These are phyloP conservation scores for Monilinia laxa DNA, from an alignment of 2,329 filamentous ascomycete species.

Conservation along the genomic window DNA sequence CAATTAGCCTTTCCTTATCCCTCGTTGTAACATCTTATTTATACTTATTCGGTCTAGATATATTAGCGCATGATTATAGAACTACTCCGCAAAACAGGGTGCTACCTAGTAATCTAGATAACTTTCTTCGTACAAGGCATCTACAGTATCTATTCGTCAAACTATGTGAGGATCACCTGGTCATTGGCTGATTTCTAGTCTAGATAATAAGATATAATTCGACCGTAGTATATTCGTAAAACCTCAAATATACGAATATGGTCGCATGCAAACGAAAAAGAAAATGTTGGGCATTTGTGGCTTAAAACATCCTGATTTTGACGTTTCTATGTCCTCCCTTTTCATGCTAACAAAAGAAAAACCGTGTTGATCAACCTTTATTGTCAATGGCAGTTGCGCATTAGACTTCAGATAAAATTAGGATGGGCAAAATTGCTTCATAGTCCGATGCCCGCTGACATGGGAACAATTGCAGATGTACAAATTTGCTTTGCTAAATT, in stretches of 20 bases:
- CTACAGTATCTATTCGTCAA: background rate
- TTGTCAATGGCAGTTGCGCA: slow-evolving; percentile 1
- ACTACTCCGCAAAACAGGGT: too few species aligned
- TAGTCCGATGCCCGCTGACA: background rate
- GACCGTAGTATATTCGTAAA: background rate
- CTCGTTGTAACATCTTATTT: background rate
- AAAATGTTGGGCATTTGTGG: background rate
- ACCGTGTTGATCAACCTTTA: slow-evolving; percentile 4
- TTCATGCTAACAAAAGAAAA: slow-evolving; percentile 15
- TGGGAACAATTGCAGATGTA: slow-evolving; percentile 19
- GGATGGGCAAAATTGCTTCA: slow-evolving; percentile 14
- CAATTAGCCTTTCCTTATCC: too few species aligned
- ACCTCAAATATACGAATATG: background rate
- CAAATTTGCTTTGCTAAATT: slow-evolving; percentile 18
- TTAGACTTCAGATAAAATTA: slow-evolving; percentile 5
- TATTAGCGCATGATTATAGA: too few species aligned
- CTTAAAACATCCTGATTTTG: slow-evolving; percentile 5
- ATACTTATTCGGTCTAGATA: background rate
- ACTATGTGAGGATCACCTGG: background rate
- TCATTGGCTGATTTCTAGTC: background rate
- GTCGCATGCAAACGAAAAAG: background rate
- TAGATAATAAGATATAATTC: background rate
- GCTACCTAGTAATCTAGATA: too few species aligned
- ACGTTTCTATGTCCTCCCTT: background rate
- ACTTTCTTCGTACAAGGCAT: too few species aligned